Evolutionary conservation across 2,329 filamentous ascomycete species (phyloP).

Genomic region (Neodidymelliopsis sp.): DNA sequence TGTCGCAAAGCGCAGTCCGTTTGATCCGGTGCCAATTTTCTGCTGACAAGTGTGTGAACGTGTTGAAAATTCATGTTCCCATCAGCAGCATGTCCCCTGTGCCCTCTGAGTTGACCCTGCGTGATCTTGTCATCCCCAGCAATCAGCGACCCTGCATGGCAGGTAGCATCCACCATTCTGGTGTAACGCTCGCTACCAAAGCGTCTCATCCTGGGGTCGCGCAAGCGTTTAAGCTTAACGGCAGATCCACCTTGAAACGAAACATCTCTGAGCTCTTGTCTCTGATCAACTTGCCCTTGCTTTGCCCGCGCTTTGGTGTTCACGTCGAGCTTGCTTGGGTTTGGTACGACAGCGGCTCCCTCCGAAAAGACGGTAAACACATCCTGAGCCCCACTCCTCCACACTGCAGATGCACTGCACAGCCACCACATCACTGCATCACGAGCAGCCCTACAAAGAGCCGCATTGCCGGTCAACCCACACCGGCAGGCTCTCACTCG

Average conservation of each 20-base stretch:
- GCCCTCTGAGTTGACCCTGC: too few species aligned
- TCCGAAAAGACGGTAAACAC: conserved; percentile 14
- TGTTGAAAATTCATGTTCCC: too few species aligned
- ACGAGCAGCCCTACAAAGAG: conserved; percentile 10
- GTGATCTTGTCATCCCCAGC: conserved; percentile 7
- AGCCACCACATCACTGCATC: conserved; percentile 18
- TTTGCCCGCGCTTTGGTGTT: neutral
- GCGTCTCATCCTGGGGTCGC: too few species aligned
- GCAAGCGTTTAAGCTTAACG: conserved; percentile 3
- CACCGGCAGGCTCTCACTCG: conserved; percentile 1
- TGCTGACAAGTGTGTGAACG: too few species aligned
- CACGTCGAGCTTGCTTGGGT: neutral
- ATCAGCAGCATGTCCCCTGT: too few species aligned
- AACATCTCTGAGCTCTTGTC: neutral
- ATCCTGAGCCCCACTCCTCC: conserved; percentile 6
- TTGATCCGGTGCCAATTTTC: too few species aligned
- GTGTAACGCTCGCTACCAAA: conserved; percentile 11
- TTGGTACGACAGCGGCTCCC: conserved; percentile 15
- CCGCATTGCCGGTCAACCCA: conserved; percentile 19
- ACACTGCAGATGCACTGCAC: neutral
- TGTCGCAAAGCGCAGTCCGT: too few species aligned
- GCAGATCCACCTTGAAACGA: neutral
- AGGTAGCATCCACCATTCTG: conserved; percentile 5
- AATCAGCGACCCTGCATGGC: conserved; percentile 5
- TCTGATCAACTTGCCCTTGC: too few species aligned